Conservation (phyloP, 257 asterid species). For the Penstemon eatonii region DNA sequence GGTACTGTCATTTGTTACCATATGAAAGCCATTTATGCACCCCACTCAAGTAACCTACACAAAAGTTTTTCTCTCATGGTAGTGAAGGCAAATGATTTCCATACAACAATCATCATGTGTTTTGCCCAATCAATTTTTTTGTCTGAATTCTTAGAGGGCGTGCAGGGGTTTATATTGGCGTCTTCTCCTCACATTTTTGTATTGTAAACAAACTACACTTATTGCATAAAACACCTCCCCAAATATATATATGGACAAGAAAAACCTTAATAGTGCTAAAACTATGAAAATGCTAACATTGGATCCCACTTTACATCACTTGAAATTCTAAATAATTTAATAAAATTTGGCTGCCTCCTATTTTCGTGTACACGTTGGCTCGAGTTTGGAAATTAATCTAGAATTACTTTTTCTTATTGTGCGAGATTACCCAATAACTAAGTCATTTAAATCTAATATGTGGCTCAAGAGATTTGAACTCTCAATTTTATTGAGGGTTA, state of each 20-base stretch:
- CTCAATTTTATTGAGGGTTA: no score
- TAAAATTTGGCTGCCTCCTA: no score
- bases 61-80: constrained; percentile 38
- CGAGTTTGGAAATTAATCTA: no score
- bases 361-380: no score
- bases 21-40: constrained; percentile 58
- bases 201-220: neutral
- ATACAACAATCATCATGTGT: constrained; percentile 44
- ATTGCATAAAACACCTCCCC: neutral
- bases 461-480: no score
- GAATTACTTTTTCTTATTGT: no score
- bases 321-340: no score
- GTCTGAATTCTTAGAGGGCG: constrained; percentile 35
- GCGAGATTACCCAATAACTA: no score
- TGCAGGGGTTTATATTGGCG: neutral
- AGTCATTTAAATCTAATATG: no score
- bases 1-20: constrained; percentile 50
- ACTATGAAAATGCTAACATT: neutral
- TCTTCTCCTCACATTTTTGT: neutral
- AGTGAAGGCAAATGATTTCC: constrained; percentile 42
- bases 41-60: constrained; percentile 57
- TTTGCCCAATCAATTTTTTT: constrained; percentile 39
- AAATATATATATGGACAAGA: neutral
- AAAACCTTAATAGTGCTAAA: neutral
- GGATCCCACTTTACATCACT: neutral